Percentiles rank a stretch among this genome's conserved stretches.
Evolutionary conservation across 2,329 filamentous ascomycete species (phyloP).

Genomic region (Aspergillus clavatus): DNA sequence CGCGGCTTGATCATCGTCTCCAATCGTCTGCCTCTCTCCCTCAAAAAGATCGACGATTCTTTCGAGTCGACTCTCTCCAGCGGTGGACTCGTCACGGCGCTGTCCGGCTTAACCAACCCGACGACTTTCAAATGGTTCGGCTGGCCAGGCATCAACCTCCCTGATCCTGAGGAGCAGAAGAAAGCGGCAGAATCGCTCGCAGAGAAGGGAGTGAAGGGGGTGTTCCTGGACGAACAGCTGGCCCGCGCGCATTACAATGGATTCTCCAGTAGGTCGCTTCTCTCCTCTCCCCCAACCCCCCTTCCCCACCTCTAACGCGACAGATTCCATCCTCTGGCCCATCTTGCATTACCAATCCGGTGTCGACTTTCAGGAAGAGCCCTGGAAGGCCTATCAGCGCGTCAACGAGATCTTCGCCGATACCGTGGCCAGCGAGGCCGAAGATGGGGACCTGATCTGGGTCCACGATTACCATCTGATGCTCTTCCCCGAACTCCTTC

Average conservation of each 20-base stretch:
- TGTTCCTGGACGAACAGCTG: slow-evolving; percentile 82
- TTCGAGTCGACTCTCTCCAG: slow-evolving; percentile 88
- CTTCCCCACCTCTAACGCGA: not conserved
- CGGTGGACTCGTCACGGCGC: slow-evolving; percentile 81
- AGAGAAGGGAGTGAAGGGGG: slow-evolving; percentile 77
- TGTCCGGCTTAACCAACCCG: slow-evolving; percentile 81
- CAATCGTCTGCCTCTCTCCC: slow-evolving; percentile 86
- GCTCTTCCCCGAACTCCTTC: slow-evolving; percentile 85
- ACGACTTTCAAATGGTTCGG: slow-evolving; percentile 95
- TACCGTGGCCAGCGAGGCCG: slow-evolving; percentile 71
- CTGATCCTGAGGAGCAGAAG: slow-evolving; percentile 63
- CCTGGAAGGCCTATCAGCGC: slow-evolving; percentile 82
- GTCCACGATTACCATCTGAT: slow-evolving; percentile 96
- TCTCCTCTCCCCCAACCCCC: not conserved
- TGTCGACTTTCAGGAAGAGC: slow-evolving; percentile 88
- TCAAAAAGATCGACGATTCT: slow-evolving; percentile 75
- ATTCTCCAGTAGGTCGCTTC: slow-evolving; percentile 70
- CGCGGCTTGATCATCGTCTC: slow-evolving; percentile 65
- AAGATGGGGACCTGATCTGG: slow-evolving; percentile 87
- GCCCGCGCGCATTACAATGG: slow-evolving; percentile 93
- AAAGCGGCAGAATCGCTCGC: slow-evolving; percentile 67
- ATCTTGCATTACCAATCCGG: slow-evolving; percentile 95
- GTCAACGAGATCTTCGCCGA: slow-evolving; percentile 87
- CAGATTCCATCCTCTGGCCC: slow-evolving; percentile 93
- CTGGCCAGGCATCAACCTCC: slow-evolving; percentile 85